Evolutionary conservation across 2,329 filamentous ascomycete genomes (phyloP).

Genomic region (Colletotrichum sp.): DNA sequence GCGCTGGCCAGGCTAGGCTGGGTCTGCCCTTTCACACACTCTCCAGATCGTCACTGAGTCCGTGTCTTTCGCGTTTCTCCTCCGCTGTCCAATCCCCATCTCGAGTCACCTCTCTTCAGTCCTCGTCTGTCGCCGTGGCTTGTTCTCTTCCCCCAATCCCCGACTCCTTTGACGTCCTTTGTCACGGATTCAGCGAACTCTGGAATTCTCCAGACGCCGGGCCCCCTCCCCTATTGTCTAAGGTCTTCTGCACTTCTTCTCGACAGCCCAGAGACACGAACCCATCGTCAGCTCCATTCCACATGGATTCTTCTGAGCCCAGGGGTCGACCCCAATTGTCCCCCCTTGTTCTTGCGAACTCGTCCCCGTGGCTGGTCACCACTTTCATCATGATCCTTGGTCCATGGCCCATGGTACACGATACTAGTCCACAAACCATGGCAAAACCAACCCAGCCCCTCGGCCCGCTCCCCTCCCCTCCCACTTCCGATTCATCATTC

Average conservation of each 20-base stretch:
- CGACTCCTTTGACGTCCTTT: background rate
- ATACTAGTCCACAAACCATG: background rate
- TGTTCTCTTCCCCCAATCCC: background rate
- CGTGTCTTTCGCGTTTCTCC: background rate
- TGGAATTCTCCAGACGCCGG: background rate
- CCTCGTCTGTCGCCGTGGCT: background rate
- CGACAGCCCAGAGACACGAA: background rate
- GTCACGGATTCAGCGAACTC: background rate
- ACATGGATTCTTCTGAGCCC: background rate
- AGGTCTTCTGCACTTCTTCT: background rate
- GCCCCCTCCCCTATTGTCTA: background rate
- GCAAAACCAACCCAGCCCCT: conserved; percentile 11
- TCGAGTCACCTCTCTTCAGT: background rate
- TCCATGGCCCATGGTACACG: background rate
- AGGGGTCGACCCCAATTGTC: conserved; percentile 1
- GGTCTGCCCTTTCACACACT: background rate
- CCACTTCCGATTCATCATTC: background rate
- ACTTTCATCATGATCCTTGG: background rate
- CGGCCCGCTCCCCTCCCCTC: background rate
- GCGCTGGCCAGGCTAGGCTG: background rate
- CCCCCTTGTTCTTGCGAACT: background rate
- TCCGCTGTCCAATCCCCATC: background rate
- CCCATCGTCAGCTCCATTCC: background rate
- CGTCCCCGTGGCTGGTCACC: background rate
- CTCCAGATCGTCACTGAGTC: background rate